These are phyloP conservation scores for Peterozyma xylosa DNA, from an alignment of 805 yeast genomes.

Conservation along the genomic window DNA sequence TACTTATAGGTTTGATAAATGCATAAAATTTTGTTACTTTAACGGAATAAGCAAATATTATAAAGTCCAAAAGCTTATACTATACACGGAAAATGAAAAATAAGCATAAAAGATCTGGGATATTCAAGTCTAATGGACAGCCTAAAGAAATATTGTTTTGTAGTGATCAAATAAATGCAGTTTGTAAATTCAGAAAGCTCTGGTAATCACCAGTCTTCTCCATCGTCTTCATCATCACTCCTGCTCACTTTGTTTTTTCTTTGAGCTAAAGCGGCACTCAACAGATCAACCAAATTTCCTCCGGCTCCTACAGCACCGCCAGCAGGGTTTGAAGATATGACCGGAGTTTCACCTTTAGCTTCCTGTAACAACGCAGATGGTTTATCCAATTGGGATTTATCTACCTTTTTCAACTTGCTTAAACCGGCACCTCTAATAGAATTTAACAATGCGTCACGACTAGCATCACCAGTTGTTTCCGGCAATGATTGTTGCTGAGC, in stretches of 20 bases:
- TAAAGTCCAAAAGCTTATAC: too few relatives aligned
- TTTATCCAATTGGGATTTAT: slow-evolving; percentile 73
- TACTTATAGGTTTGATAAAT: too few relatives aligned
- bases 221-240: slow-evolving; percentile 81
- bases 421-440: slow-evolving; percentile 81
- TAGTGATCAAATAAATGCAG: too few relatives aligned
- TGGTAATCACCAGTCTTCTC: slow-evolving; percentile 53
- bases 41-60: too few relatives aligned
- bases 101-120: too few relatives aligned
- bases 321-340: slow-evolving; percentile 23
- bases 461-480: slow-evolving; percentile 35
- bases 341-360: slow-evolving; percentile 54
- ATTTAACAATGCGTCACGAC: slow-evolving; percentile 76
- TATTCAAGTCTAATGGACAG: too few relatives aligned
- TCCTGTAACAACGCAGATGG: slow-evolving; percentile 71
- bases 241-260: slow-evolving; percentile 77
- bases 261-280: slow-evolving; percentile 76
- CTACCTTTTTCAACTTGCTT: slow-evolving; percentile 64
- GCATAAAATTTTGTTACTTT: too few relatives aligned
- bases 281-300: slow-evolving; percentile 73
- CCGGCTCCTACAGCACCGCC: slow-evolving; percentile 31
- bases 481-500: slow-evolving; percentile 22
- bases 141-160: too few relatives aligned
- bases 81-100: too few relatives aligned
- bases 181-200: too few relatives aligned